phyloP scores from a whole-genome alignment of 1,284 basidiomycete species.

The Takashimella koratensis region DNA sequence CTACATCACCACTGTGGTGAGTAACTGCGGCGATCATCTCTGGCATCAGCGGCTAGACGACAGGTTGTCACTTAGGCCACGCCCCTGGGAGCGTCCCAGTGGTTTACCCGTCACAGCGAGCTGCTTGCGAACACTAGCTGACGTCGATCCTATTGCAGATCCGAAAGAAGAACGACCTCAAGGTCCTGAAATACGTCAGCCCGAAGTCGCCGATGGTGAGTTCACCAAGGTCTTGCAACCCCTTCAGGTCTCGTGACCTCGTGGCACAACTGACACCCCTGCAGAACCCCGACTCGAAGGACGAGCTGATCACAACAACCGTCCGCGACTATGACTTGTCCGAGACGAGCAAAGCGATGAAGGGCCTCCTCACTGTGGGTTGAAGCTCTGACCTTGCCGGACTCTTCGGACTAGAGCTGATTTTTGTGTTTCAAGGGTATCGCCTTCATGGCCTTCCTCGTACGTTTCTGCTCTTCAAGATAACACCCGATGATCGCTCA shows the following conservation, averaged over 20 bases:
- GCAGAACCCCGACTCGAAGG: conserved; percentile 64
- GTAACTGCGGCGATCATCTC: too few species aligned
- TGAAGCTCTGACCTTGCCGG: not conserved
- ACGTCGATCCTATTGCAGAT: conserved; percentile 55
- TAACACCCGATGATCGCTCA: not conserved
- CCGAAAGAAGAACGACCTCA: conserved; percentile 91
- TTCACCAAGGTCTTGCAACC: too few species aligned
- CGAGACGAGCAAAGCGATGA: conserved; percentile 80
- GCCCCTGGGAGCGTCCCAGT: too few species aligned
- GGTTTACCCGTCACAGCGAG: too few species aligned
- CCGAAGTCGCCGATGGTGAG: conserved; percentile 50
- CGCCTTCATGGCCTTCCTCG: conserved; percentile 80
- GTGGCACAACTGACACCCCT: too few species aligned
- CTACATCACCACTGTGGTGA: conserved; percentile 38
- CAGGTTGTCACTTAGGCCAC: too few species aligned
- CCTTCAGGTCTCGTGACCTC: not conserved
- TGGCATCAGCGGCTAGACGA: too few species aligned
- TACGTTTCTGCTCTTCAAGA: conserved; percentile 9
- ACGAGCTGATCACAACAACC: conserved; percentile 84
- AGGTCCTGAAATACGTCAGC: conserved; percentile 82
- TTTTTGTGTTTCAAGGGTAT: conserved; percentile 54
- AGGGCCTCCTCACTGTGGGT: conserved; percentile 62
- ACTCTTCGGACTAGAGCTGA: conserved; percentile 1
- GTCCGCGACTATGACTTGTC: conserved; percentile 88
- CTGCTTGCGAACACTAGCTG: too few species aligned